Percentiles rank a stretch among this genome's conserved stretches.
Conservation (phyloP, 169 alveolate species). For the Plasmodium malariae region DNA sequence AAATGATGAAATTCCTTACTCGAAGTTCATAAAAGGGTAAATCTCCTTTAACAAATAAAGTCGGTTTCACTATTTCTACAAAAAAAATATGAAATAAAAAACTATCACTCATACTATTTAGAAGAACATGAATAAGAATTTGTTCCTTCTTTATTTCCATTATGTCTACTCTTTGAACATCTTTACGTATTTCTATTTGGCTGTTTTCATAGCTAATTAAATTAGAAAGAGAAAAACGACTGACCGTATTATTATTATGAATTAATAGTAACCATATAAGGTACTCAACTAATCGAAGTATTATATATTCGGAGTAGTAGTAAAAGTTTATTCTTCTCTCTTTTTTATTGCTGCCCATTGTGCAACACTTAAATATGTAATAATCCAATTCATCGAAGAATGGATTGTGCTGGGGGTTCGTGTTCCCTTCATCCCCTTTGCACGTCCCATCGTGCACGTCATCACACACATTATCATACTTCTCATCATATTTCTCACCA, state of each 20-base stretch:
- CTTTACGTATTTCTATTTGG: neutral
- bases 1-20: slow-evolving; percentile 22
- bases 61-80: slow-evolving; percentile 54
- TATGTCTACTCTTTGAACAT: neutral
- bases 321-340: neutral
- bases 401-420: neutral
- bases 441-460: neutral
- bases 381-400: slow-evolving; percentile 26
- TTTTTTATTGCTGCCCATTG: neutral
- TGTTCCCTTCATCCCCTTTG: neutral
- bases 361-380: slow-evolving; percentile 16
- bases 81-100: slow-evolving; percentile 71
- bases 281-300: slow-evolving; percentile 15
- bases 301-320: slow-evolving; percentile 9
- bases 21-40: slow-evolving; percentile 28
- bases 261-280: slow-evolving; percentile 24
- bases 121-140: slow-evolving; percentile 18
- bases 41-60: slow-evolving; percentile 63
- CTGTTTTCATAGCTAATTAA: neutral
- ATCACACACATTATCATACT: neutral
- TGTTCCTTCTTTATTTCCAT: neutral
- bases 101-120: slow-evolving; percentile 60
- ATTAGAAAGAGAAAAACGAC: slow-evolving; percentile 41
- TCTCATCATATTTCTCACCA: neutral
- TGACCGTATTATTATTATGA: slow-evolving; percentile 46